phyloP scores from a whole-genome alignment of 495 filamentous ascomycete genomes.

The Parmelia sp. region DNA sequence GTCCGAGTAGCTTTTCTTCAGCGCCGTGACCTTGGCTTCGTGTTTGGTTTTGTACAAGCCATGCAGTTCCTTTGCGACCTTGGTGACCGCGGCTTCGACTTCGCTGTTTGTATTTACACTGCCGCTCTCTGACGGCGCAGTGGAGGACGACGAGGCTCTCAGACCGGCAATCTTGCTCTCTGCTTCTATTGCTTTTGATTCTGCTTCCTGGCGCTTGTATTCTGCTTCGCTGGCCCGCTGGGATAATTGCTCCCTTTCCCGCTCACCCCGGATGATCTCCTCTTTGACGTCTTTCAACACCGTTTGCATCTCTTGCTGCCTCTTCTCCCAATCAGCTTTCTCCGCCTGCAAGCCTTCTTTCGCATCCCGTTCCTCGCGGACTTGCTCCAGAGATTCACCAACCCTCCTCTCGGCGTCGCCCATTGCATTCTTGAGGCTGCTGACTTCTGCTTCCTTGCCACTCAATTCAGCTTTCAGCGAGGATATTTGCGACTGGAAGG shows the following conservation, averaged over 20 bases:
- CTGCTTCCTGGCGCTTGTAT: conserved; percentile 57
- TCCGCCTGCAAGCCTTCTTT: conserved; percentile 70
- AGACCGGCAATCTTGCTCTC: conserved; percentile 67
- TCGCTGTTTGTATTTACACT: conserved; percentile 42
- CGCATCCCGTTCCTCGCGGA: conserved; percentile 63
- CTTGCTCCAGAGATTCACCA: conserved; percentile 71
- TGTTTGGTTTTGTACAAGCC: conserved; percentile 94
- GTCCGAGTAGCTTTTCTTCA: conserved; percentile 91
- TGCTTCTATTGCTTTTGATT: conserved; percentile 52
- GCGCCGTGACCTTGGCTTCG: conserved; percentile 83
- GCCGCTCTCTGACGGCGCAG: conserved; percentile 14
- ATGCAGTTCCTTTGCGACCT: conserved; percentile 83
- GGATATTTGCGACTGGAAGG: conserved; percentile 81
- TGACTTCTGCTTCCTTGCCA: conserved; percentile 85
- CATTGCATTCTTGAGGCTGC: conserved; percentile 76
- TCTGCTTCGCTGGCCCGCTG: conserved; percentile 69
- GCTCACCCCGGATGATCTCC: conserved; percentile 69
- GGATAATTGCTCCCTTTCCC: conserved; percentile 66
- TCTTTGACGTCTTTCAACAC: conserved; percentile 72
- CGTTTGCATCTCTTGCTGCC: conserved; percentile 75
- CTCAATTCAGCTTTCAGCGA: conserved; percentile 81
- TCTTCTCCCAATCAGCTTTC: conserved; percentile 73
- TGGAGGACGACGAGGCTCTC: conserved; percentile 31
- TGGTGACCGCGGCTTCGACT: conserved; percentile 85
- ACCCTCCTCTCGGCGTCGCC: conserved; percentile 86